phyloP scores from a whole-genome alignment of 495 filamentous ascomycete genomes.

The Podospora pseudocomata region DNA sequence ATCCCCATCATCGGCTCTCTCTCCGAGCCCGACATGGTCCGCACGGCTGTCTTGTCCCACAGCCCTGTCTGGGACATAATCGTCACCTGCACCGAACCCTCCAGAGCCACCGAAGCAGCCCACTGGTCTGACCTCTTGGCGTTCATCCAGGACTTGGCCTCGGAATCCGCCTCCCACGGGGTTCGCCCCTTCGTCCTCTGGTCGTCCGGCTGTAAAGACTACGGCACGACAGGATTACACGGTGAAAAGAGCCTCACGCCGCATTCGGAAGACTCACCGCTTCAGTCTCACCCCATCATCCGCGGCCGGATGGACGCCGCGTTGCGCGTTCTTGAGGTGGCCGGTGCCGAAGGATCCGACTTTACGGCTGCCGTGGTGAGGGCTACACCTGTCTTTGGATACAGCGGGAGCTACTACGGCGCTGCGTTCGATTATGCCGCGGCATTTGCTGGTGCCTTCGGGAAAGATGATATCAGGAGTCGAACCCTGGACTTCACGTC shows the following conservation, averaged over 20 bases:
- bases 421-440: constrained; percentile 29
- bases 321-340: constrained; percentile 28
- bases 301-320: constrained; percentile 17
- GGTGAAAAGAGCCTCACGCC: constrained; percentile 29
- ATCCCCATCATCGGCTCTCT: constrained; percentile 13
- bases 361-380: constrained; percentile 41
- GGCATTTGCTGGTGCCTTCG: constrained; percentile 11
- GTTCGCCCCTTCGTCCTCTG: constrained; percentile 37
- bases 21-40: neutral
- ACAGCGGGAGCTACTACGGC: constrained; percentile 39
- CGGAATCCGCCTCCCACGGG: constrained; percentile 7
- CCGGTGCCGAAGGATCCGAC: constrained; percentile 16
- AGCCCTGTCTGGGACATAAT: constrained; percentile 13
- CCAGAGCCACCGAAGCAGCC: neutral
- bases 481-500: constrained; percentile 26
- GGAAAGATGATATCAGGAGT: neutral
- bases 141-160: neutral
- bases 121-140: constrained; percentile 12
- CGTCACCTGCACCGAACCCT: constrained; percentile 12
- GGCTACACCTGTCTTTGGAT: constrained; percentile 40
- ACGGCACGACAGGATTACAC: constrained; percentile 35
- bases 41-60: neutral
- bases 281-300: constrained; percentile 24
- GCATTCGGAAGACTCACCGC: constrained; percentile 37
- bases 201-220: constrained; percentile 46